Evolutionary conservation across 2,329 filamentous ascomycete species (phyloP).

Genomic region (Pseudogymnoascus sp.): DNA sequence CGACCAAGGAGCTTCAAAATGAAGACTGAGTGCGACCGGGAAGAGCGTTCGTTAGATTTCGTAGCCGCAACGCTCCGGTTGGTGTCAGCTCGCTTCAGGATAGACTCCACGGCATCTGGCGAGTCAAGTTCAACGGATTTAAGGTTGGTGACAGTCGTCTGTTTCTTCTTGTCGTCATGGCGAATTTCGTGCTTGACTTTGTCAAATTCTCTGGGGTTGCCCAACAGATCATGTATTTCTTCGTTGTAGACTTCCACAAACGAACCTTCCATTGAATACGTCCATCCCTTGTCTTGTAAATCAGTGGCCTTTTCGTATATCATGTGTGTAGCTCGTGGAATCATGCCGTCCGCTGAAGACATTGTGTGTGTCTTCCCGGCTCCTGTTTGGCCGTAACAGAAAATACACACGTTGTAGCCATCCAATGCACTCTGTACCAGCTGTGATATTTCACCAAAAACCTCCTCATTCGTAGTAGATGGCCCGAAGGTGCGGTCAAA

Average conservation of each 20-base stretch:
- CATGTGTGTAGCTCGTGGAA: conserved; percentile 83
- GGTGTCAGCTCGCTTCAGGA: conserved; percentile 70
- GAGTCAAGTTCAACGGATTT: conserved; percentile 71
- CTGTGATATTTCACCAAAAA: conserved; percentile 95
- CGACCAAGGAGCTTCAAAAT: conserved; percentile 70
- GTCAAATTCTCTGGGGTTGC: conserved; percentile 59
- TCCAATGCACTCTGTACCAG: conserved; percentile 93
- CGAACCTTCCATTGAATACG: conserved; percentile 85
- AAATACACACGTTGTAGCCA: conserved; percentile 97
- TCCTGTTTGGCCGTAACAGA: conserved; percentile 96
- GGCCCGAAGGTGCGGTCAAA: conserved; percentile 92
- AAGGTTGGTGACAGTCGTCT: conserved; percentile 74
- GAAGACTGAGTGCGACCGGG: conserved; percentile 91
- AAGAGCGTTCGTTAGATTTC: conserved; percentile 93
- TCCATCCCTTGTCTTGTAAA: conserved; percentile 86
- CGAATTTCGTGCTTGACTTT: conserved; percentile 84
- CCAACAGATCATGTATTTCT: conserved; percentile 83
- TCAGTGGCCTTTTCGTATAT: conserved; percentile 83
- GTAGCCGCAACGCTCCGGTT: conserved; percentile 92
- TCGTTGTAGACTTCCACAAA: conserved; percentile 99
- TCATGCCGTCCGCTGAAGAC: conserved; percentile 88
- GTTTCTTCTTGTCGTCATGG: conserved; percentile 74
- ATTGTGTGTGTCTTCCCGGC: conserved; percentile 97
- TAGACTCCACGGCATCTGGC: conserved; percentile 68
- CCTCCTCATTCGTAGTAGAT: conserved; percentile 66